Percentiles rank a stretch among this genome's conserved stretches.
These are phyloP conservation scores for Strombidium stylifer DNA, from an alignment of 73 alveolate genomes.

Conservation along the genomic window DNA sequence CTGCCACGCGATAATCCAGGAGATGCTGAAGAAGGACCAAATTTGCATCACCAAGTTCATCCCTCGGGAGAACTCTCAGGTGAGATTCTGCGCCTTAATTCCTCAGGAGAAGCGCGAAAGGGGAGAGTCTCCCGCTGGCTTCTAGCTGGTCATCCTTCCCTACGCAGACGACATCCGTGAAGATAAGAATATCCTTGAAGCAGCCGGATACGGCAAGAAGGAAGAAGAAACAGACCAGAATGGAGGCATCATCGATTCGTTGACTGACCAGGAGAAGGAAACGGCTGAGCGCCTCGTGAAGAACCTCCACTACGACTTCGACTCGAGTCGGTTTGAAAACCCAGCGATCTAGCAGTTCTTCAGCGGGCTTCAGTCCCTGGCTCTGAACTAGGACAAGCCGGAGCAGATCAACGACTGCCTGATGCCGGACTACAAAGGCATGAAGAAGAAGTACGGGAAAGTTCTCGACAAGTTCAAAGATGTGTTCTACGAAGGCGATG, in stretches of 20 bases:
- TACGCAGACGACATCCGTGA: conserved; percentile 89
- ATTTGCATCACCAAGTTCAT: conserved; percentile 93
- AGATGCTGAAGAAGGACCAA: conserved; percentile 86
- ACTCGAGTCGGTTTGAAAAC: conserved; percentile 65
- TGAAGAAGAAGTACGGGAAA: conserved; percentile 28
- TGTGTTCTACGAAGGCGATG: conserved; percentile 45
- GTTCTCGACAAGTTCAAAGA: conserved; percentile 47
- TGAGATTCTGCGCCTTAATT: conserved; percentile 91
- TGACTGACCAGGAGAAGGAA: conserved; percentile 26
- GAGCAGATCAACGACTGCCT: conserved; percentile 56
- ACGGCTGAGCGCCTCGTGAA: conserved; percentile 54
- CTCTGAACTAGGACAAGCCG: conserved; percentile 62
- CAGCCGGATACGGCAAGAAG: conserved; percentile 24
- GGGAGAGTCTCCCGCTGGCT: conserved; percentile 82
- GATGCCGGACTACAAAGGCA: conserved; percentile 60
- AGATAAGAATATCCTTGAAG: conserved; percentile 37
- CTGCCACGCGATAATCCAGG: conserved; percentile 89
- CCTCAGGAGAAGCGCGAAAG: conserved; percentile 84
- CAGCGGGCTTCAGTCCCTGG: conserved; percentile 61
- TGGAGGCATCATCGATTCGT: conserved; percentile 15
- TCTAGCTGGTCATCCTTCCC: conserved; percentile 73
- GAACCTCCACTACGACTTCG: conserved; percentile 52
- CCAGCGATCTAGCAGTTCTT: conserved; percentile 51
- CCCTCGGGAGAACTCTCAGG: conserved; percentile 88
- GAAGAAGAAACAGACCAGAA: background rate